Conservation (phyloP, 2,329 filamentous ascomycete genomes). For the Aspergillus sergii region DNA sequence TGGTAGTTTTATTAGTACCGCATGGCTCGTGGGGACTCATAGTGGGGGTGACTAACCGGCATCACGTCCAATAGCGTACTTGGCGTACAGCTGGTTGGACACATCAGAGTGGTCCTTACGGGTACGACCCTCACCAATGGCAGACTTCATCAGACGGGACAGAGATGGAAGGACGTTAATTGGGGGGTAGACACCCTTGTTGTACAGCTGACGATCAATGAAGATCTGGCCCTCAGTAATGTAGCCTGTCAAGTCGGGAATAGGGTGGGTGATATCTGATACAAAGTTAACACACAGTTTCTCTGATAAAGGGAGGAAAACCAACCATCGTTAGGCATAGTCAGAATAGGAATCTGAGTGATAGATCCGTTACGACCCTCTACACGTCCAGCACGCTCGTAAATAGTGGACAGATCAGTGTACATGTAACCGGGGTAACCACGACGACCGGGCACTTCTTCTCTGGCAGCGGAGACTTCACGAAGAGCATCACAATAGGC, state of each 20-base stretch:
- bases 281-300: conserved; percentile 5
- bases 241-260: conserved; percentile 97
- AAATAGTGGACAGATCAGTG: conserved; percentile 99
- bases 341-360: conserved; percentile 97
- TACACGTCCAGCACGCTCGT: conserved; percentile 98
- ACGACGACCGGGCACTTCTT: conserved; percentile 98
- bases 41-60: conserved; percentile 54
- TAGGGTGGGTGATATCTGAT: conserved; percentile 92
- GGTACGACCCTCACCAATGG: conserved; percentile 96
- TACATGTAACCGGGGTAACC: conserved; percentile 99
- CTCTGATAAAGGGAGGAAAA: not conserved
- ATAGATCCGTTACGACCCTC: conserved; percentile 96
- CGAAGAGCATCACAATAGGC: conserved; percentile 98
- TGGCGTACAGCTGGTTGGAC: conserved; percentile 98
- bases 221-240: conserved; percentile 99
- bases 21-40: not conserved
- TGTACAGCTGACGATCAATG: conserved; percentile 88
- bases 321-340: conserved; percentile 95
- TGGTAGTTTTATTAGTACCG: conserved; percentile 1
- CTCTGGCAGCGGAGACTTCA: conserved; percentile 95
- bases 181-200: conserved; percentile 97
- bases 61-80: conserved; percentile 98
- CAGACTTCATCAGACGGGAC: conserved; percentile 99
- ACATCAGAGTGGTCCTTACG: conserved; percentile 97
- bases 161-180: conserved; percentile 98